These are phyloP conservation scores for Ophiosphaerella korrae DNA, from an alignment of 2,329 filamentous ascomycete genomes.

Conservation along the genomic window DNA sequence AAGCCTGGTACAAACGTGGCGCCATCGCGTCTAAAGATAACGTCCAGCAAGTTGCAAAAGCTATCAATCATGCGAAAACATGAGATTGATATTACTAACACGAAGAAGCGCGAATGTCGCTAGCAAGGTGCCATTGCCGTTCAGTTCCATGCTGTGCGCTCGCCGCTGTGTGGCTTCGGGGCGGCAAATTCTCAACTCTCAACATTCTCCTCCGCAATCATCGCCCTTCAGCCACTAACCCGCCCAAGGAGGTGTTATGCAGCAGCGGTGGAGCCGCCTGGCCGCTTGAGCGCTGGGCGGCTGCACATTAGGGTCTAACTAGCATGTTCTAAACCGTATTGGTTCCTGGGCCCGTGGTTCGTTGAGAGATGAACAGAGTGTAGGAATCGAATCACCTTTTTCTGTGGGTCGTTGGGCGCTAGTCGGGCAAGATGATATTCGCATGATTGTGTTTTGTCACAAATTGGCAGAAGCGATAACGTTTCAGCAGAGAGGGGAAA, in stretches of 20 bases:
- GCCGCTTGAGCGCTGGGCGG: not conserved
- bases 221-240: not conserved
- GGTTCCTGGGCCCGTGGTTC: not conserved
- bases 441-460: conserved; percentile 8
- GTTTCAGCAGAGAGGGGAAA: not conserved
- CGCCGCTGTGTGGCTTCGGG: not conserved
- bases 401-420: conserved; percentile 15
- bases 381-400: conserved; percentile 15
- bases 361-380: conserved; percentile 12
- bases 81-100: no score
- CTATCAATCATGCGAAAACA: no score
- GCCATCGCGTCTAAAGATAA: not conserved
- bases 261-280: conserved; percentile 2
- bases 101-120: no score
- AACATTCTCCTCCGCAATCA: not conserved
- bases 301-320: conserved; percentile 1
- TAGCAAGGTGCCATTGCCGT: no score
- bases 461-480: not conserved
- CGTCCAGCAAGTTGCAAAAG: no score
- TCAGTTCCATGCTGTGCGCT: no score
- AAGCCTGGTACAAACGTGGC: not conserved
- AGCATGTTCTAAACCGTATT: not conserved
- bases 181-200: conserved; percentile 7
- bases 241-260: conserved; percentile 1
- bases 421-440: not conserved